These are phyloP conservation scores for Lecanosticta acicola DNA, from an alignment of 2,329 filamentous ascomycete genomes.

Conservation along the genomic window DNA sequence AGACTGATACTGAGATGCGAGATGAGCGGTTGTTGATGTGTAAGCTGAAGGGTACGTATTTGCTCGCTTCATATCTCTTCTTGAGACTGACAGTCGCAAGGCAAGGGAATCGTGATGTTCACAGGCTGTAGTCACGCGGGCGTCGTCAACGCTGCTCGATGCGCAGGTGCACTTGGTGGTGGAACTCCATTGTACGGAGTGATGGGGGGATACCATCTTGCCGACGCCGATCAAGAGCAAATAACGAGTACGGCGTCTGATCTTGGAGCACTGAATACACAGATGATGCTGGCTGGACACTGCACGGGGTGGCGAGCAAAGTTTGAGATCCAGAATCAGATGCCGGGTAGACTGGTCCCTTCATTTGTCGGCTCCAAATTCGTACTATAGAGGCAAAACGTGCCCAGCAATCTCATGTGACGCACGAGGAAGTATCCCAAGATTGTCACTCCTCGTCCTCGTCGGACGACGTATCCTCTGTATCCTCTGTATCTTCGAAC, in stretches of 20 bases:
- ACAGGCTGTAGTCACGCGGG: constrained; percentile 28
- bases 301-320: constrained; percentile 29
- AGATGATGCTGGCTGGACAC: constrained; percentile 24
- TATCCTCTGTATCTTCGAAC: constrained; percentile 6
- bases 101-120: constrained; percentile 27
- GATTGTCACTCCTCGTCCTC: constrained; percentile 1
- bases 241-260: constrained; percentile 20
- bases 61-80: not conserved
- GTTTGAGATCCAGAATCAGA: constrained; percentile 24
- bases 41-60: constrained; percentile 24
- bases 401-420: not conserved
- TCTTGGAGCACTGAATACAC: constrained; percentile 20
- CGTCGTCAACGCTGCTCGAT: constrained; percentile 24
- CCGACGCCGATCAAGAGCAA: constrained; percentile 22
- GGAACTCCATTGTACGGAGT: constrained; percentile 25
- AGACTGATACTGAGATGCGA: constrained; percentile 17
- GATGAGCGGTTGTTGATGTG: constrained; percentile 28
- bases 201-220: constrained; percentile 29
- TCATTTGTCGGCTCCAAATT: constrained; percentile 26
- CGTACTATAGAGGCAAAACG: constrained; percentile 4
- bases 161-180: constrained; percentile 19
- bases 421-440: no score
- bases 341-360: constrained; percentile 25
- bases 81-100: constrained; percentile 9
- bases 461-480: constrained; percentile 1